Base-by-base conservation (phyloP, 2,329 filamentous ascomycete genomes). In the Colletotrichum higginsianum region DNA sequence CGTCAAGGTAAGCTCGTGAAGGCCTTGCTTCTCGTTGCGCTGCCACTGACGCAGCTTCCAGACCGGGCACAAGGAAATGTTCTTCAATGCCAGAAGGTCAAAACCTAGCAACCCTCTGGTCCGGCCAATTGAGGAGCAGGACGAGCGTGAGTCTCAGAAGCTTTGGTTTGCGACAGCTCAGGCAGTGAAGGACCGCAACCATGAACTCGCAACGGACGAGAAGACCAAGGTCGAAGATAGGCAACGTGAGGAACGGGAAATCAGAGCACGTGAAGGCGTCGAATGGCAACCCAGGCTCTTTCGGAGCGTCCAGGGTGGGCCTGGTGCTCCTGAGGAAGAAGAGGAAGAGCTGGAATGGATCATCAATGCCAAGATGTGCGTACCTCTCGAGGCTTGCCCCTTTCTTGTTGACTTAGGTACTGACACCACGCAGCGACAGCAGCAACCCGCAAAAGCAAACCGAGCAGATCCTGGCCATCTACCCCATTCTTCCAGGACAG, bases 171-270 rank as follows among this genome's bases (percentile, higher is more conserved):
- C 90, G 61, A 97, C 95, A 0, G 93, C 92, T 11, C 87, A 91
- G 75, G 96, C 96, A 0, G 92, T 99, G 73, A 93, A 92, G 78
- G 91, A 93, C 60, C 90, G 92, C 70, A 95, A 99, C 77, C 96
- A 99, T 78, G 93, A 94, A 75, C 83, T 92, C 11, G 96, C 96
- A 4, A 99, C 96, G 0, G 93, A 96, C 74, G 96, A 98, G 79
- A 99, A 99, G 85, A 95, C 94, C n/a, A 93, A 93, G 80, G 94
- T 99, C 71, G 96, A 99, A 80, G 96, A 98, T 77, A 91, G 89
- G 78, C 96, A 99, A 82, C 89, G 96, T 78, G 92, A 95, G 74
- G 96, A 98, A 79, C 95, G 96, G 2, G 92, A 95, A 21, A 90
- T 90, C 78, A 89, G 96, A 77, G 89, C 89, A 42, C 92, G 95